A percentile compares a stretch with the other conserved stretches of the same genome.
phyloP scores from a whole-genome alignment of 2,329 filamentous ascomycete species.

The Thielaviopsis populi region DNA sequence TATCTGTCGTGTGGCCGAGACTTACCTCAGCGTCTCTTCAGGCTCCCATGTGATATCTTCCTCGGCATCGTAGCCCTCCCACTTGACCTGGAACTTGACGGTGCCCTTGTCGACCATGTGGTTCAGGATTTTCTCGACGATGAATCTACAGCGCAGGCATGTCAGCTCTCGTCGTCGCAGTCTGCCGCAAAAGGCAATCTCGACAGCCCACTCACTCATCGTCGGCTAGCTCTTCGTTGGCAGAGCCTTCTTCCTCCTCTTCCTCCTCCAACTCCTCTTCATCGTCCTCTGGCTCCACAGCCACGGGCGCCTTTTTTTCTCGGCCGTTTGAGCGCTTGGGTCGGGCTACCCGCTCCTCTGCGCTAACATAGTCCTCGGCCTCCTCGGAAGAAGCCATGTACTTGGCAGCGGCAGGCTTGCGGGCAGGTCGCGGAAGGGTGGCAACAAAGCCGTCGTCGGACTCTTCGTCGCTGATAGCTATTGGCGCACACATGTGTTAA shows the following conservation, averaged over 20 bases:
- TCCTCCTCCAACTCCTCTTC: conserved; percentile 21
- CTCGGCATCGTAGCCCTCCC: conserved; percentile 61
- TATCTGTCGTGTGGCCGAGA: not conserved
- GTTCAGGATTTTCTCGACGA: conserved; percentile 57
- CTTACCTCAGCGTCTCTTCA: conserved; percentile 50
- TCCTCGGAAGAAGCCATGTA: not conserved
- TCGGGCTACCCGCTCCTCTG: not conserved
- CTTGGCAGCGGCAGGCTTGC: not conserved
- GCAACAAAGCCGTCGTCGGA: conserved; percentile 5
- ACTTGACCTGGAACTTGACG: conserved; percentile 58
- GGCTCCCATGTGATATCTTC: conserved; percentile 66
- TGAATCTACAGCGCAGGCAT: conserved; percentile 36
- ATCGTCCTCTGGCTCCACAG: conserved; percentile 19
- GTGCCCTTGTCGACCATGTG: conserved; percentile 46
- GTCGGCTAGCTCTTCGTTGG: conserved; percentile 29
- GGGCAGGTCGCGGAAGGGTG: not conserved
- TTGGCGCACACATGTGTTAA: not conserved
- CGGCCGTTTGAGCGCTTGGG: not conserved
- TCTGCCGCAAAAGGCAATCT: not conserved
- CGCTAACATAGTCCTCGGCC: not conserved
- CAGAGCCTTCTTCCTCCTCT: conserved; percentile 23
- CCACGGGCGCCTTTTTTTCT: not conserved
- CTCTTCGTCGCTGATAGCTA: conserved; percentile 9
- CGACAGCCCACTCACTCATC: conserved; percentile 26
- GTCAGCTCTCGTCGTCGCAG: not conserved